Conservation (phyloP, 257 asterid species). For the Solanum habrochaites region DNA sequence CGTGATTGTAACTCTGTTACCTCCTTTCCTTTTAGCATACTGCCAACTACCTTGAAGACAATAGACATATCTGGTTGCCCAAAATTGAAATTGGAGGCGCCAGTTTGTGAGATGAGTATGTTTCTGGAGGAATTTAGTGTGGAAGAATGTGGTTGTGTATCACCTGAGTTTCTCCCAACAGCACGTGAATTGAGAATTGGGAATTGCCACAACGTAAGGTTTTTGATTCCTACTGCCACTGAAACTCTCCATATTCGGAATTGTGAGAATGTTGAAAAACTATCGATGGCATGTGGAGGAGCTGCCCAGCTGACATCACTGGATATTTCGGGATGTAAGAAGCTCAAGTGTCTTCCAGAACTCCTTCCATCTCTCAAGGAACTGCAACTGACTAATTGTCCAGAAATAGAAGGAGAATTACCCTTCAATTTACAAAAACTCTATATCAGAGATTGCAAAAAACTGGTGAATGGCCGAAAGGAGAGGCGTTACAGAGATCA, state of each 20-base stretch:
- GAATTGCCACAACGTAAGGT: rapidly evolving
- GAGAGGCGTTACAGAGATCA: neutral
- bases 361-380: neutral
- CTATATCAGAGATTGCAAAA: neutral
- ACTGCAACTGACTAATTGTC: neutral
- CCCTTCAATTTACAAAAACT: no score
- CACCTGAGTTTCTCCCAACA: neutral
- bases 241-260: rapidly evolving
- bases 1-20: no score
- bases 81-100: no score
- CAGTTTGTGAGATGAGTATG: no score
- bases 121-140: rapidly evolving
- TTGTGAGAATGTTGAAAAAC: neutral
- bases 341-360: no score
- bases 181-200: rapidly evolving
- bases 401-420: neutral
- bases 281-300: neutral
- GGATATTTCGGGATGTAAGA: rapidly evolving
- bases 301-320: neutral
- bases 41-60: no score
- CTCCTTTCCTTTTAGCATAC: no score
- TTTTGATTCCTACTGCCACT: neutral
- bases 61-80: no score
- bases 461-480: neutral
- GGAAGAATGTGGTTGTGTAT: neutral